Evolutionary conservation across 2,329 filamentous ascomycete genomes (phyloP), one percentile per base, ranked within the genome.

Genomic region (Penicillium sp.): DNA sequence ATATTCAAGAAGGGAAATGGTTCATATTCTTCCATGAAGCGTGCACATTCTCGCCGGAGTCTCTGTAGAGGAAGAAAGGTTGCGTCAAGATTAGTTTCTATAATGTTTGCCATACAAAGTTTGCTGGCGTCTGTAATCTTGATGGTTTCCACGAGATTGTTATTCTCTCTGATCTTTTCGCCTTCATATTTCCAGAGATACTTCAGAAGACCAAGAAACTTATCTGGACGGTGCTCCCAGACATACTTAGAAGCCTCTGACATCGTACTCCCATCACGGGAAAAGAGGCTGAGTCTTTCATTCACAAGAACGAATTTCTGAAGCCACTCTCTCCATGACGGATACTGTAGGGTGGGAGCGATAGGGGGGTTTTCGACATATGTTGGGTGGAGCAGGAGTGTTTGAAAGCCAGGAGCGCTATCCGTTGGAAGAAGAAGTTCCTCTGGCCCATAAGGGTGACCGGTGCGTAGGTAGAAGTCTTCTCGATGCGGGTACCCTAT

Each of bases 1-100:
- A 51, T 24, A 2, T 39, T 17, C 23, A 51, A 46, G 48, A 51
- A 51, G 12, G 48, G 48, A 40, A 51, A 51, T 15, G 27, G 7
- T 29, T 29, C 37, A 34, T 34, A 12, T 41, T 49, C 18, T 27
- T 42, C 39, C 21, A 34, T 34, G 18, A 41, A 30, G 27, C 27
- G 27, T 13, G 7, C 27, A n/a, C 27, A 30, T 8, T 7, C 12
- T 30, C 12, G 27, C 27, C 13, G 27, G 26, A 47, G 44, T 29
- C 27, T 47, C n/a, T 24, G 33, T 27, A 47, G 24, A 27, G 44
- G 44, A 27, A 47, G 44, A n/a, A 37, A 47, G 26, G 44, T 30
- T 26, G 39, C 15, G 26, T 39, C 10, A 47, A 47, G 27, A 30
- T 30, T 4, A 30, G 13, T 13, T 10, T 7, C 44, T 39, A 32